phyloP scores from a whole-genome alignment of 768 basidiomycete species.

The Termitomyces sp. region DNA sequence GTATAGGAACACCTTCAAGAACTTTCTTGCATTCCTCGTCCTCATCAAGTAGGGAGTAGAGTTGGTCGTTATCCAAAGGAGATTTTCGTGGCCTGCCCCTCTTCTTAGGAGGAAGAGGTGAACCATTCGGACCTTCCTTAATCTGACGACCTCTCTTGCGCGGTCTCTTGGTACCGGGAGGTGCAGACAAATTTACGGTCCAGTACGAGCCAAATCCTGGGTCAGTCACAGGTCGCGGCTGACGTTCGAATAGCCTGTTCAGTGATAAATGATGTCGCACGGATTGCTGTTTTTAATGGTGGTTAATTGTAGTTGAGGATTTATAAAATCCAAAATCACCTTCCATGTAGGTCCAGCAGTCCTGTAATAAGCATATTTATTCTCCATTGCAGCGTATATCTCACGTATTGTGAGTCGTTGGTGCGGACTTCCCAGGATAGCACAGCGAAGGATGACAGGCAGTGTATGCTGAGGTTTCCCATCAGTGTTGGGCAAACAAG shows the following conservation, averaged over 20 bases:
- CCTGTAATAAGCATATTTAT: constrained; percentile 77
- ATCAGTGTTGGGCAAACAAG: constrained; percentile 73
- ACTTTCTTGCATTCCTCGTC: constrained; percentile 16
- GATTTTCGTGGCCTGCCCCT: constrained; percentile 35
- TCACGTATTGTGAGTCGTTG: constrained; percentile 78
- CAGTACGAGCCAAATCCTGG: constrained; percentile 87
- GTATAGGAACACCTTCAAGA: background rate
- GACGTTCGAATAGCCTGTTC: constrained; percentile 77
- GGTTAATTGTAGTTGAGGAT: constrained; percentile 5
- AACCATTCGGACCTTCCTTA: constrained; percentile 30
- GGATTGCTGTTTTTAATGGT: constrained; percentile 56
- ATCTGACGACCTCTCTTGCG: constrained; percentile 68
- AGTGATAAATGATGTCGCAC: constrained; percentile 81
- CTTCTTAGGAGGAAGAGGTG: constrained; percentile 24
- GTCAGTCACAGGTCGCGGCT: constrained; percentile 76
- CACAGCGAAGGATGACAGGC: constrained; percentile 79
- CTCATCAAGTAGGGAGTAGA: constrained; percentile 12
- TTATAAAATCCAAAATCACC: constrained; percentile 32
- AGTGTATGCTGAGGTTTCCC: constrained; percentile 80
- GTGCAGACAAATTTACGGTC: constrained; percentile 84
- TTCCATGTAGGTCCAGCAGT: constrained; percentile 84
- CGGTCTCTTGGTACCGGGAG: constrained; percentile 81
- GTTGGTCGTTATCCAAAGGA: constrained; percentile 2
- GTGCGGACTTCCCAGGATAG: constrained; percentile 72
- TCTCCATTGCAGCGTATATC: constrained; percentile 84